Evolutionary conservation across 306 rosid genomes (phyloP).

Genomic region (Pyrus communis): DNA sequence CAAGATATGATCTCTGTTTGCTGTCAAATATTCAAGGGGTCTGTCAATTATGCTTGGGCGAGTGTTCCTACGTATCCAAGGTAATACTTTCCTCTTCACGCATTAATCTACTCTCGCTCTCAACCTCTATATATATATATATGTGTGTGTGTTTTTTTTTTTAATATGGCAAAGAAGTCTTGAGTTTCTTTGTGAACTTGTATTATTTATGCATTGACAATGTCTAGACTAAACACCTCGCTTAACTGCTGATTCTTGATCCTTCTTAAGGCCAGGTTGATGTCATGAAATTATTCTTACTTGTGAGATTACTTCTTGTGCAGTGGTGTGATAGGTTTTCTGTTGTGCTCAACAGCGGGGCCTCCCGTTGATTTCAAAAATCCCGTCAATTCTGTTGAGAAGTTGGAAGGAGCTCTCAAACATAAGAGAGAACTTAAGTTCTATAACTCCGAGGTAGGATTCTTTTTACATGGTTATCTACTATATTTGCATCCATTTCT

Average conservation of each 20-base stretch:
- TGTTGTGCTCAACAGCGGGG: conserved; percentile 81
- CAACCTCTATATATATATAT: background rate
- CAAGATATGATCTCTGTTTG: conserved; percentile 72
- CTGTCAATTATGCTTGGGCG: conserved; percentile 88
- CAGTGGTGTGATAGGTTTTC: conserved; percentile 91
- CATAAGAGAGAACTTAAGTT: conserved; percentile 71
- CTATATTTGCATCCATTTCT: background rate
- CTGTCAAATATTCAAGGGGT: conserved; percentile 69
- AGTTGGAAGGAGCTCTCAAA: conserved; percentile 62
- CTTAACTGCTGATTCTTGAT: background rate
- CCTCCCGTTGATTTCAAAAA: conserved; percentile 72
- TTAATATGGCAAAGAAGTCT: background rate
- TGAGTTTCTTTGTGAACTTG: background rate
- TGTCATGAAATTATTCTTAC: background rate
- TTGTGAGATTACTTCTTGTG: conserved; percentile 11
- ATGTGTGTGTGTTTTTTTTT: too few species aligned
- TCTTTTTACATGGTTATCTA: background rate
- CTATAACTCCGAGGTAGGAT: conserved; percentile 79
- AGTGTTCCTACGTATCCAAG: conserved; percentile 98
- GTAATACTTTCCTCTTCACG: conserved; percentile 21
- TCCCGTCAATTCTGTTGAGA: conserved; percentile 89
- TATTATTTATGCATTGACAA: background rate
- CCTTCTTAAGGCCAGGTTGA: background rate
- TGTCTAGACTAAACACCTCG: too few species aligned
- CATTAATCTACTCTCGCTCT: background rate